phyloP scores from a whole-genome alignment of 139 green algal species.

The Chara braunii region DNA sequence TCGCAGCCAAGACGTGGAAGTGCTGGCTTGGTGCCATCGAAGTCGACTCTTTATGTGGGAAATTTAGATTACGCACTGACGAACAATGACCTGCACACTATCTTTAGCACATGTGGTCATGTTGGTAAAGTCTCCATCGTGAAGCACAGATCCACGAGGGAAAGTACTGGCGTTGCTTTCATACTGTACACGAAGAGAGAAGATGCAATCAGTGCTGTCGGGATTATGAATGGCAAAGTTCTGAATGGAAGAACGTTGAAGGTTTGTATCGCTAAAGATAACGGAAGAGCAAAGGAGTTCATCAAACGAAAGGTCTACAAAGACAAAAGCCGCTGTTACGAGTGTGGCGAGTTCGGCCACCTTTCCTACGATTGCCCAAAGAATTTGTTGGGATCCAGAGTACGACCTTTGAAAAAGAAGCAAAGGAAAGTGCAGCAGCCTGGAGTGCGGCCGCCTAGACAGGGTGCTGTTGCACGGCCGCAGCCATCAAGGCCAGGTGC shows the following conservation, averaged over 20 bases:
- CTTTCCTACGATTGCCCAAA: conserved; percentile 43
- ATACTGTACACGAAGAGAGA: conserved; percentile 26
- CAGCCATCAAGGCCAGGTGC: too few species aligned
- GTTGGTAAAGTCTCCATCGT: conserved; percentile 37
- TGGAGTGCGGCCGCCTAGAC: too few species aligned
- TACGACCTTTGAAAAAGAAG: conserved; percentile 20
- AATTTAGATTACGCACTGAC: conserved; percentile 41
- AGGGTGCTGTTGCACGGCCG: too few species aligned
- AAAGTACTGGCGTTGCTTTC: conserved; percentile 42
- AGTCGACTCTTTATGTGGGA: conserved; percentile 38
- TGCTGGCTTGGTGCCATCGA: conserved; percentile 30
- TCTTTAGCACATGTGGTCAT: conserved; percentile 36
- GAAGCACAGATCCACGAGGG: conserved; percentile 27
- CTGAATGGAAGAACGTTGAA: conserved; percentile 37
- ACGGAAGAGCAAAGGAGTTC: conserved; percentile 38
- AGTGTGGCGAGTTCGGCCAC: conserved; percentile 37
- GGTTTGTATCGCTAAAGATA: conserved; percentile 38
- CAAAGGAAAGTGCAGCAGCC: conserved; percentile 16
- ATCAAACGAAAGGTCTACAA: conserved; percentile 41
- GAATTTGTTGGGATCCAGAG: conserved; percentile 33
- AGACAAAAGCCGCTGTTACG: conserved; percentile 41
- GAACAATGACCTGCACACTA: conserved; percentile 40
- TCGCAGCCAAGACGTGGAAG: too few species aligned
- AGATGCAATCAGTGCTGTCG: conserved; percentile 39
- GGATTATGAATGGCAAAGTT: conserved; percentile 31